phyloP scores from a whole-genome alignment of 2,329 filamentous ascomycete species.

The Cercospora citrullina region DNA sequence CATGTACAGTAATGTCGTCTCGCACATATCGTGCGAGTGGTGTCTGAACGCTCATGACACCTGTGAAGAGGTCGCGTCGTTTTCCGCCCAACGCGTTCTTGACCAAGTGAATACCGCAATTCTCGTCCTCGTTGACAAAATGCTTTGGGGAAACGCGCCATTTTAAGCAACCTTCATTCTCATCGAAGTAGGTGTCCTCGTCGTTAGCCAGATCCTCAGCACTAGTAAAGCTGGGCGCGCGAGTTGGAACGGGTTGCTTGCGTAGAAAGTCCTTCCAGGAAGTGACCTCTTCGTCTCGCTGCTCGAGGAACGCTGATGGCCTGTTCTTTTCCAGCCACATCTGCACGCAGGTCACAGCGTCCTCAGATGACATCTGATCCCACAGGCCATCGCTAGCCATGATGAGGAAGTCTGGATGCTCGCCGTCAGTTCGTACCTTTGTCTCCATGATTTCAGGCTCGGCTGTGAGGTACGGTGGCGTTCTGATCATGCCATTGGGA shows the following conservation, averaged over 20 bases:
- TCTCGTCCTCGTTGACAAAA: slow-evolving; percentile 53
- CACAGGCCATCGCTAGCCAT: slow-evolving; percentile 68
- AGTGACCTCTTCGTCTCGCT: slow-evolving; percentile 6
- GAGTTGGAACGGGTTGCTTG: slow-evolving; percentile 1
- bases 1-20: slow-evolving; percentile 56
- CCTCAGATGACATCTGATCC: slow-evolving; percentile 38
- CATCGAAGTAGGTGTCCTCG: slow-evolving; percentile 39
- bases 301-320: slow-evolving; percentile 29
- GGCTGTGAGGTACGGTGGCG: slow-evolving; percentile 68
- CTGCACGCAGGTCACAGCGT: slow-evolving; percentile 49
- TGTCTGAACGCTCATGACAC: slow-evolving; percentile 40
- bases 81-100: slow-evolving; percentile 56
- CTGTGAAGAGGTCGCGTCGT: slow-evolving; percentile 43
- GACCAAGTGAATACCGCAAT: slow-evolving; percentile 54
- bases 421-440: slow-evolving; percentile 46
- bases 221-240: slow-evolving; percentile 18
- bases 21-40: slow-evolving; percentile 43
- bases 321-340: slow-evolving; percentile 53
- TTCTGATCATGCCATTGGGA: slow-evolving; percentile 46
- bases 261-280: slow-evolving; percentile 15
- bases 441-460: slow-evolving; percentile 64
- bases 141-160: slow-evolving; percentile 46
- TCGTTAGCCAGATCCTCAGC: slow-evolving; percentile 28
- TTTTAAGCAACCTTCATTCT: slow-evolving; percentile 42
- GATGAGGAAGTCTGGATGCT: slow-evolving; percentile 60